Conservation (phyloP, 1,284 basidiomycete genomes). For the Trichosporon asahii region DNA sequence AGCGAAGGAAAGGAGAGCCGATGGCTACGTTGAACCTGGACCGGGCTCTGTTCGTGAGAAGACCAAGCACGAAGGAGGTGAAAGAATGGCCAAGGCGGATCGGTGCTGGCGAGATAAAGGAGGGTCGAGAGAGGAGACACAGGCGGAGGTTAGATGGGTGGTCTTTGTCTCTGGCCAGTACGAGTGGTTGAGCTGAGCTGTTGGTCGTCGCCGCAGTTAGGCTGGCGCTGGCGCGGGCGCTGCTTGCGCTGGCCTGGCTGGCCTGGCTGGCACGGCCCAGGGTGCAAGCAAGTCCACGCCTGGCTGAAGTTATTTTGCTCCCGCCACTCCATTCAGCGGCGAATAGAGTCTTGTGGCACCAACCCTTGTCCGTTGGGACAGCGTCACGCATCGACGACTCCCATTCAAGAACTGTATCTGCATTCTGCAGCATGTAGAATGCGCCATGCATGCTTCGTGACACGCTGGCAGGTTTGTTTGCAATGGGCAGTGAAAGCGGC, state of each 20-base stretch:
- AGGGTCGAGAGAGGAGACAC: neutral
- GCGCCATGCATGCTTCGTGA: neutral
- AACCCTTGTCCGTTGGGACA: neutral
- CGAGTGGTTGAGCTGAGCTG: neutral
- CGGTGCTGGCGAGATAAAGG: neutral
- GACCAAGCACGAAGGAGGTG: constrained; percentile 6
- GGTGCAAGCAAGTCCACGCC: neutral
- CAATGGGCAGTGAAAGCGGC: neutral
- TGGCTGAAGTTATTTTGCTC: constrained; percentile 6
- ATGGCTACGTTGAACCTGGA: neutral
- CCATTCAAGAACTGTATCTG: neutral
- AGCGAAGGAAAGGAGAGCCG: constrained; percentile 7
- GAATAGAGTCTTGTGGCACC: constrained; percentile 8
- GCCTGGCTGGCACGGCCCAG: constrained; percentile 1
- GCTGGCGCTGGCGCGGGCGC: neutral
- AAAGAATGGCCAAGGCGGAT: neutral
- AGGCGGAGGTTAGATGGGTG: neutral
- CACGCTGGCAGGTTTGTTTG: neutral
- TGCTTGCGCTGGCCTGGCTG: neutral
- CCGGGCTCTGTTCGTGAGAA: constrained; percentile 5
- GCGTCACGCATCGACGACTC: neutral
- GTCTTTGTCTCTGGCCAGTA: constrained; percentile 13
- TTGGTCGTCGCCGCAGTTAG: constrained; percentile 7
- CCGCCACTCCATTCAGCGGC: neutral
- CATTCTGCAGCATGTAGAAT: neutral